Evolutionary conservation across 257 asterid species (phyloP), one percentile per base, ranked within the genome.

Genomic region (Solanum etuberosum): DNA sequence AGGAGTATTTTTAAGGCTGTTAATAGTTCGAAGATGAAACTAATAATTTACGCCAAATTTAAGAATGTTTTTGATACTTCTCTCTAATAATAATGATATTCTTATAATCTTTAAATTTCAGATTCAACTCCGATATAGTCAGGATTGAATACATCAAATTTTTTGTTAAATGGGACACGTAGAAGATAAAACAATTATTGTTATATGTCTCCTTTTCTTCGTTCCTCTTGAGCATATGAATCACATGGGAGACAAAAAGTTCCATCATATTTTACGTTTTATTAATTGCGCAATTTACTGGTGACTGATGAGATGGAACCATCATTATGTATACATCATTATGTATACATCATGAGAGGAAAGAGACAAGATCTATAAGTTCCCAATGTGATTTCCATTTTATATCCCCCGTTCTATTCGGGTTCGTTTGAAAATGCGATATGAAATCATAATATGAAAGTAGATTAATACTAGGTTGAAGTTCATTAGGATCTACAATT

Each of bases 61-160:
- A n/a, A n/a, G n/a, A n/a, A n/a, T n/a, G n/a, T n/a, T n/a, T n/a
- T n/a, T n/a, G n/a, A n/a, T n/a, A n/a, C n/a, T n/a, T n/a, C n/a
- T n/a, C n/a, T n/a, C n/a, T n/a, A n/a, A n/a, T n/a, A n/a, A n/a
- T 48, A 54, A 18, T 54, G 0, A 54, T 18, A 6, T 18, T 18
- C 3, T 54, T 2, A 54, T 2, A 3, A 54, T 54, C 0, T 51
- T 54, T 1, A 18, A 54, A 54, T 54, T 18, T 8, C 7, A 18
- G 2, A 54, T 18, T 54, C 10, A 3, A 0, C 1, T 6, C 0
- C 2, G n/a, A 14, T 54, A 18, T 18, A 6, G 1, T 54, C 0
- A 6, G n/a, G 1, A 18, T 54, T 18, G 10, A 18, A 8, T 18
- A 54, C 4, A 20, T 54, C n/a, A 54, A 54, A 54, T 54, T 54